Evolutionary conservation across 495 filamentous ascomycete species (phyloP), one percentile per base, ranked within the genome.

Genomic region (Terfezia claveryi): DNA sequence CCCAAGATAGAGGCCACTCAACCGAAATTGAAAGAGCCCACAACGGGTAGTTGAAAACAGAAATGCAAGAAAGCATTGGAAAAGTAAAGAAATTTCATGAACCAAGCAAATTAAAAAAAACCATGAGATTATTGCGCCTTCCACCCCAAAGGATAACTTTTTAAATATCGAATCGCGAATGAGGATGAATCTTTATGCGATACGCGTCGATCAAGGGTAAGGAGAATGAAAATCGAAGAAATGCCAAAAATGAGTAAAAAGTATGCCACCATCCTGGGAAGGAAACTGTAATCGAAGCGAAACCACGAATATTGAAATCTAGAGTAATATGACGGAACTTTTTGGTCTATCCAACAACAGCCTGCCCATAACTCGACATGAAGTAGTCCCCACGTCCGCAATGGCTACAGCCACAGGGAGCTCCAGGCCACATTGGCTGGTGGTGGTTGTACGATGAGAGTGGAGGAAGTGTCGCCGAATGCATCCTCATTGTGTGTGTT

Each of bases 301-400:
- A 32, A 32, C 27, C 27, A 32, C 27, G 27, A 32, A 32, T 32
- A 0, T 20, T 9, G 41, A 46, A 46, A 46, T 46, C 41, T 46
- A 46, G 8, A 5, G 41, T 14, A 20, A 36, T 36, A 23, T 16
- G 37, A 50, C 53, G 4, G 27, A 32, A 32, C 23, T 23, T 46
- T 50, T 10, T 8, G 51, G 4, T 41, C 70, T 70, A 82, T 23
- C 76, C 79, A 58, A 74, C 75, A 23, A 82, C 79, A 23, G 83
- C 71, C 67, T 83, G 82, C 17, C 79, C 67, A 59, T 79, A 85
- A 50, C 71, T 70, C 51, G 73, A 73, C 63, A 75, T 76, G 62
- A 86, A 78, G 63, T 87, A 85, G 38, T 78, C 75, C 36, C 80
- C 76, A 57, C 76, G 80, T 10, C 71, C 68, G 67, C 84, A 89